Evolutionary conservation across 1,284 basidiomycete species (phyloP).

Genomic region (Rhodotorula sp.): DNA sequence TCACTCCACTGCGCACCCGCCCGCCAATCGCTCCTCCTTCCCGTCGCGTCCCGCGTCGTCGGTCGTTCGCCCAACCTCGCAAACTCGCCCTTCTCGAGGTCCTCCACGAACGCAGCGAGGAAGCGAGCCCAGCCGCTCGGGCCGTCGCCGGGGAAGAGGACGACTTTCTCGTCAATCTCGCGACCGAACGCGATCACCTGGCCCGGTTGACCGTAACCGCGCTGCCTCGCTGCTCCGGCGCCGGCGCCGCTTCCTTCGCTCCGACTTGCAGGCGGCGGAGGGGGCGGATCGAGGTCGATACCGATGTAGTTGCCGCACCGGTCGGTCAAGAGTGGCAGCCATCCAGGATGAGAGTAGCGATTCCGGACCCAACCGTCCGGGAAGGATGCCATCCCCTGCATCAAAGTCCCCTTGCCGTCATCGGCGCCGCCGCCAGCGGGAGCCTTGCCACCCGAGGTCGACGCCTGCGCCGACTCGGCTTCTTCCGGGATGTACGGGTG

Average conservation of each 20-base stretch:
- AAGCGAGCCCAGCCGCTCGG: constrained; percentile 91
- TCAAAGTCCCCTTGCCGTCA: constrained; percentile 20
- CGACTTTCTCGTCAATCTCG: constrained; percentile 97
- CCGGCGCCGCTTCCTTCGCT: neutral
- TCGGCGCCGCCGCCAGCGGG: neutral
- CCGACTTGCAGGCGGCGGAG: neutral
- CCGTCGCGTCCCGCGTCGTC: neutral
- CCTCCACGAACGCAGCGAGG: constrained; percentile 88
- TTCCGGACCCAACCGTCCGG: constrained; percentile 87
- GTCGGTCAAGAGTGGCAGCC: constrained; percentile 93
- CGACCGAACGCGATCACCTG: constrained; percentile 97
- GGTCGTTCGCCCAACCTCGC: constrained; percentile 31
- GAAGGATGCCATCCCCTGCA: constrained; percentile 73
- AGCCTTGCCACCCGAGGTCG: neutral
- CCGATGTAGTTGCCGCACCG: constrained; percentile 96
- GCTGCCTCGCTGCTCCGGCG: constrained; percentile 30
- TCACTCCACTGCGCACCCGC: constrained; percentile 16
- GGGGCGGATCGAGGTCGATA: constrained; percentile 82
- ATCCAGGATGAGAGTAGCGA: constrained; percentile 89
- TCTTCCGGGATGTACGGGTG: constrained; percentile 58
- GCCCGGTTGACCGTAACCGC: constrained; percentile 65
- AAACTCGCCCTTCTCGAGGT: constrained; percentile 78
- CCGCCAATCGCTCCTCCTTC: neutral
- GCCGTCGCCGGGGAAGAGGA: constrained; percentile 87
- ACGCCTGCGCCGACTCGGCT: constrained; percentile 65